A percentile compares a stretch with the other conserved stretches of the same genome.
phyloP scores from a whole-genome alignment of 1,284 basidiomycete genomes.

The Ustilago shanxiensis region DNA sequence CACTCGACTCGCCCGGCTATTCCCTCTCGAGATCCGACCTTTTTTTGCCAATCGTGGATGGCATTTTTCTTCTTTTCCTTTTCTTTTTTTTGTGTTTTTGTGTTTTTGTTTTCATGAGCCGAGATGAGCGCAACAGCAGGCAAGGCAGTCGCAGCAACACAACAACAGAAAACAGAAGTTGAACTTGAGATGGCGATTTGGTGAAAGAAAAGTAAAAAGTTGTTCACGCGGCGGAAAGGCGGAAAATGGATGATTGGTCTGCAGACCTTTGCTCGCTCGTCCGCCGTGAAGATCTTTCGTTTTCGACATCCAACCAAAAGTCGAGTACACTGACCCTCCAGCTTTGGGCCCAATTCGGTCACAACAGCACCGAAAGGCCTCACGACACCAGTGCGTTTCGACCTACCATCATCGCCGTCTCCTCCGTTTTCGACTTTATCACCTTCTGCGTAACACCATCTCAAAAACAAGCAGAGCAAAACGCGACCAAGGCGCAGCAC shows the following conservation, averaged over 20 bases:
- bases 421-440: too few species aligned
- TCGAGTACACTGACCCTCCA: background rate
- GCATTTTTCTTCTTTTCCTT: conserved; percentile 17
- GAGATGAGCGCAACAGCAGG: background rate
- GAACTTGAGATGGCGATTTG: background rate
- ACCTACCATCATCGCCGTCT: background rate
- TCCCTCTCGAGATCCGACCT: conserved; percentile 10
- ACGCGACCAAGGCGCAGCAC: conserved; percentile 5
- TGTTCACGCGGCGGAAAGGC: background rate
- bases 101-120: background rate
- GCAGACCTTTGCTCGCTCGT: background rate
- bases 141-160: too few species aligned
- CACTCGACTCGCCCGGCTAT: conserved; percentile 10
- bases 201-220: background rate
- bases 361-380: conserved; percentile 6
- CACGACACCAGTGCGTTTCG: background rate
- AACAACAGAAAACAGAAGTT: background rate
- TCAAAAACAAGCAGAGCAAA: background rate
- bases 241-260: conserved; percentile 9
- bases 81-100: background rate
- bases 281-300: conserved; percentile 15
- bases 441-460: background rate
- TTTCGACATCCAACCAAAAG: conserved; percentile 13
- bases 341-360: background rate
- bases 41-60: too few species aligned